Percentiles rank a stretch among this genome's conserved stretches.
Evolutionary conservation across 2,329 filamentous ascomycete species (phyloP).

Genomic region (Biscogniauxia mediterranea): DNA sequence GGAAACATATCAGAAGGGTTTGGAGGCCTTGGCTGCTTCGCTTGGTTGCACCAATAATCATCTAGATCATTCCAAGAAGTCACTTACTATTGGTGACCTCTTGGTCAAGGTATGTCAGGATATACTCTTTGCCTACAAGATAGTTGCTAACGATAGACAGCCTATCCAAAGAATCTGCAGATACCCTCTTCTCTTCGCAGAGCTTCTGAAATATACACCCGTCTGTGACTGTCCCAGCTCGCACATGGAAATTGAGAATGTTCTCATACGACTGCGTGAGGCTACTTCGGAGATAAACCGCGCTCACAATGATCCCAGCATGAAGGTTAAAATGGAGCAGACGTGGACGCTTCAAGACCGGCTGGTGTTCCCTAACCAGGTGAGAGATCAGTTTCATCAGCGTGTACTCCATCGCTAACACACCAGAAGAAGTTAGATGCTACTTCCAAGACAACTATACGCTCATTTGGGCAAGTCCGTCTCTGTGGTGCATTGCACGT

Average conservation of each 20-base stretch:
- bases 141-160: constrained; percentile 43
- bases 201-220: constrained; percentile 79
- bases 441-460: constrained; percentile 64
- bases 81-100: constrained; percentile 79
- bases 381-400: constrained; percentile 38
- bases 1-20: constrained; percentile 77
- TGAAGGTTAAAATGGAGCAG: constrained; percentile 70
- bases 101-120: constrained; percentile 71
- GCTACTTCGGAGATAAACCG: constrained; percentile 78
- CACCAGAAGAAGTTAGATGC: constrained; percentile 45
- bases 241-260: constrained; percentile 74
- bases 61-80: constrained; percentile 65
- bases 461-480: constrained; percentile 74
- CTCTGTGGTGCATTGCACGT: constrained; percentile 82
- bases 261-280: constrained; percentile 69
- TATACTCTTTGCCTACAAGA: not conserved
- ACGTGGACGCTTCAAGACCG: constrained; percentile 85
- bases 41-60: constrained; percentile 67
- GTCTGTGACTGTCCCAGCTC: constrained; percentile 81
- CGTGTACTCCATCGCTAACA: constrained; percentile 20
- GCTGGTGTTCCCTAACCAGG: constrained; percentile 70
- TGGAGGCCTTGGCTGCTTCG: constrained; percentile 78
- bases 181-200: constrained; percentile 83
- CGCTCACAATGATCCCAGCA: constrained; percentile 73
- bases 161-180: constrained; percentile 90